phyloP scores from a whole-genome alignment of 257 asterid species.

The Forsythia viridissima region DNA sequence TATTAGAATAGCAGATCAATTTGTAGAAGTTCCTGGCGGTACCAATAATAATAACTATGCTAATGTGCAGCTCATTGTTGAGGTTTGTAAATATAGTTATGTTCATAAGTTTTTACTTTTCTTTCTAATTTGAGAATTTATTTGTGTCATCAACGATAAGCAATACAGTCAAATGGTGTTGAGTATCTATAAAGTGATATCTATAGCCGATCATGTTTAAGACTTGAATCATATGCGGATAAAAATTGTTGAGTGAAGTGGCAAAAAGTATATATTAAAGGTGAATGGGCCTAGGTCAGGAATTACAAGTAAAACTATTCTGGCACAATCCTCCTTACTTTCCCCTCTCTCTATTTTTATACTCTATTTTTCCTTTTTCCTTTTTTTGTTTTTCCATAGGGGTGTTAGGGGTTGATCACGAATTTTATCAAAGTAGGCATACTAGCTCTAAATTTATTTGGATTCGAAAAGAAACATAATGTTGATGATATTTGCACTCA shows the following conservation, averaged over 20 bases:
- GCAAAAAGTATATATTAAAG: background rate
- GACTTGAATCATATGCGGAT: background rate
- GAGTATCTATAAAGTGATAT: constrained; percentile 13
- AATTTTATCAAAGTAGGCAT: background rate
- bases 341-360: background rate
- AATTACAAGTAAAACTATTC: background rate
- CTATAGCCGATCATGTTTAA: constrained; percentile 16
- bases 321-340: background rate
- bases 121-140: constrained; percentile 7
- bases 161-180: constrained; percentile 7
- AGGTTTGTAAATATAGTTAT: constrained; percentile 55
- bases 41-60: constrained; percentile 98
- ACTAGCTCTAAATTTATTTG: background rate
- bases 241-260: background rate
- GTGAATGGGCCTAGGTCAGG: constrained; percentile 10
- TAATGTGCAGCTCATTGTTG: constrained; percentile 95
- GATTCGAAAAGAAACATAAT: background rate
- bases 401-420: background rate
- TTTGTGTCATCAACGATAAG: constrained; percentile 3
- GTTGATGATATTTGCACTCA: constrained; percentile 10
- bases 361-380: background rate
- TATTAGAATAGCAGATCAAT: constrained; percentile 97
- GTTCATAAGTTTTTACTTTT: constrained; percentile 8
- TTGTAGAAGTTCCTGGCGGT: constrained; percentile 99
- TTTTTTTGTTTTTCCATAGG: background rate